A percentile compares a stretch with the other conserved stretches of the same genome.
Conservation (phyloP, 306 rosid genomes). For the Vicia sativa region DNA sequence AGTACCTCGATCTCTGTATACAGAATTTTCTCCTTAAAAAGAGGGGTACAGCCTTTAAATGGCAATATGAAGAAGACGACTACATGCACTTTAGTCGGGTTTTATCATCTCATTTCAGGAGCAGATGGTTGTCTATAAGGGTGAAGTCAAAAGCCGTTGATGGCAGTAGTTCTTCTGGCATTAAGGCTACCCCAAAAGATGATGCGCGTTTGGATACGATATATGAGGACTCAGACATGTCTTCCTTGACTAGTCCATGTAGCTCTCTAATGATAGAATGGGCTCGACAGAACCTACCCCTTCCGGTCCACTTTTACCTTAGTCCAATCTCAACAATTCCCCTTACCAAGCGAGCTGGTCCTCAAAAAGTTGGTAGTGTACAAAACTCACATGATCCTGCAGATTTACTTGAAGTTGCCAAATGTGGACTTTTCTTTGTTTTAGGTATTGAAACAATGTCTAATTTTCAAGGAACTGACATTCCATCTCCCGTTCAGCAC, state of each 20-base stretch:
- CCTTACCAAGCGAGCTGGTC: slow-evolving; percentile 55
- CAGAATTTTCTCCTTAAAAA: slow-evolving; percentile 49
- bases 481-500: slow-evolving; percentile 67
- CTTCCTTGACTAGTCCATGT: slow-evolving; percentile 40
- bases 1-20: slow-evolving; percentile 62
- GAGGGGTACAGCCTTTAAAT: slow-evolving; percentile 50
- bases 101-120: slow-evolving; percentile 74
- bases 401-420: slow-evolving; percentile 66
- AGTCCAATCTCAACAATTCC: slow-evolving; percentile 82
- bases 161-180: slow-evolving; percentile 37
- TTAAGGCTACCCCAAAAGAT: slow-evolving; percentile 48
- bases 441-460: slow-evolving; percentile 85
- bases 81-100: slow-evolving; percentile 57
- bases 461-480: slow-evolving; percentile 51
- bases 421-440: slow-evolving; percentile 80
- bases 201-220: slow-evolving; percentile 63
- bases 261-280: slow-evolving; percentile 65
- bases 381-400: slow-evolving; percentile 42
- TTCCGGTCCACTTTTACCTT: slow-evolving; percentile 78
- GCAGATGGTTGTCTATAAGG: slow-evolving; percentile 81
- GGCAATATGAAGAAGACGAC: slow-evolving; percentile 77
- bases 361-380: slow-evolving; percentile 46
- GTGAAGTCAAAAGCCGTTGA: slow-evolving; percentile 51
- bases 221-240: slow-evolving; percentile 69
- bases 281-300: slow-evolving; percentile 90